Evolutionary conservation across 2,329 filamentous ascomycete genomes (phyloP).

Genomic region (Fusarium phyllophilum): DNA sequence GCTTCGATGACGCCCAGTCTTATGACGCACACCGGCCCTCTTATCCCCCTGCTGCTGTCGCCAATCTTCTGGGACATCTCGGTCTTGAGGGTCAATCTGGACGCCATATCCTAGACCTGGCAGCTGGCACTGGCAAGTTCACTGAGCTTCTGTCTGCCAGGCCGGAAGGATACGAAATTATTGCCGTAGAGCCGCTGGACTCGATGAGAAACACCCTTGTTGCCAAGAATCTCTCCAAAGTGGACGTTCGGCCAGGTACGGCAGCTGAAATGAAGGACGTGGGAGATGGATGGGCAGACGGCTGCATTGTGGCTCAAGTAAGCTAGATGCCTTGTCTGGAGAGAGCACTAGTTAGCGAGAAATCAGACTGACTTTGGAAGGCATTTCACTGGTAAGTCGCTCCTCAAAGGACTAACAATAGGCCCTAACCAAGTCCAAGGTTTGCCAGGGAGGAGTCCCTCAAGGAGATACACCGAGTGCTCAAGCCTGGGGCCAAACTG

Average conservation of each 20-base stretch:
- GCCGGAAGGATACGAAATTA: slow-evolving; percentile 67
- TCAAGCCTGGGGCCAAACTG: slow-evolving; percentile 68
- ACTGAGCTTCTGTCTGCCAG: slow-evolving; percentile 70
- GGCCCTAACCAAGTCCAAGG: slow-evolving; percentile 54
- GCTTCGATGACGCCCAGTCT: slow-evolving; percentile 70
- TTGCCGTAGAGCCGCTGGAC: slow-evolving; percentile 72
- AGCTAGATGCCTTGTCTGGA: slow-evolving; percentile 39
- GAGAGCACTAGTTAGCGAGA: not conserved
- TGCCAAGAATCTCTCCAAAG: slow-evolving; percentile 65
- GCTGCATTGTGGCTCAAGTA: slow-evolving; percentile 75
- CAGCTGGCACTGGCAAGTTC: slow-evolving; percentile 76
- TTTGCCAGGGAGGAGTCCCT: slow-evolving; percentile 73
- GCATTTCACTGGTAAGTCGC: slow-evolving; percentile 65
- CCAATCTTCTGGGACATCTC: slow-evolving; percentile 66
- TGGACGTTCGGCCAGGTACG: slow-evolving; percentile 66
- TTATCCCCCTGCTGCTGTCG: slow-evolving; percentile 69
- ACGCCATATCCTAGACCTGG: slow-evolving; percentile 70
- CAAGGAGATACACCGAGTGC: slow-evolving; percentile 72
- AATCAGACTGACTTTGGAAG: slow-evolving; percentile 42
- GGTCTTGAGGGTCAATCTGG: slow-evolving; percentile 57
- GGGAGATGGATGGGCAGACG: slow-evolving; percentile 68
- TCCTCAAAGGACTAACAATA: not conserved
- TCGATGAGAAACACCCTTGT: slow-evolving; percentile 71
- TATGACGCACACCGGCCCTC: slow-evolving; percentile 77
- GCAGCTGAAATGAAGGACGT: slow-evolving; percentile 66